Percentiles rank a stretch among this genome's conserved stretches.
Conservation (phyloP, 2,329 filamentous ascomycete species). For the Sporothrix inflata region DNA sequence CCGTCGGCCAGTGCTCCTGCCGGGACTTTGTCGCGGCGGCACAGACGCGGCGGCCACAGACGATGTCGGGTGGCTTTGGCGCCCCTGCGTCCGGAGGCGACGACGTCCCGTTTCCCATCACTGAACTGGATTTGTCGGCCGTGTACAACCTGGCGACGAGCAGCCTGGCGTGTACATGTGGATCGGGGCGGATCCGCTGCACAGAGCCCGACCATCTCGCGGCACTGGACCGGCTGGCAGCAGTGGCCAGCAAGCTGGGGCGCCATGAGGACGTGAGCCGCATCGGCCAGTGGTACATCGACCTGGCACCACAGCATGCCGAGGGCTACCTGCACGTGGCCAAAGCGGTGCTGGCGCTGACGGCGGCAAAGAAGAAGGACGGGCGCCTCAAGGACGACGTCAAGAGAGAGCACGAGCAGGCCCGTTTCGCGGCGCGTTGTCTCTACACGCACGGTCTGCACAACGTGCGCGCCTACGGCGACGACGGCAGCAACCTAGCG, state of each 20-base stretch:
- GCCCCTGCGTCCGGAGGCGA: neutral
- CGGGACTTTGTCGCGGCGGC: slow-evolving; percentile 33
- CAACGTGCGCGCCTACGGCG: slow-evolving; percentile 28
- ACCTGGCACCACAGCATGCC: slow-evolving; percentile 28
- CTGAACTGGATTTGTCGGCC: slow-evolving; percentile 30
- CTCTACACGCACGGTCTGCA: slow-evolving; percentile 33
- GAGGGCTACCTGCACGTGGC: slow-evolving; percentile 33
- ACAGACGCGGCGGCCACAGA: slow-evolving; percentile 21
- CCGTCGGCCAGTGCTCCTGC: slow-evolving; percentile 31
- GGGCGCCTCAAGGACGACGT: neutral
- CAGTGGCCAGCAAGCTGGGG: neutral
- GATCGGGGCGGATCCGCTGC: slow-evolving; percentile 31
- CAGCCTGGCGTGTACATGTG: slow-evolving; percentile 26
- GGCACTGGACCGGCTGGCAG: slow-evolving; percentile 25
- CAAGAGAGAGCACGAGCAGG: neutral
- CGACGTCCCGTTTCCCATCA: slow-evolving; percentile 11
- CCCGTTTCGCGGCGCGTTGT: slow-evolving; percentile 30
- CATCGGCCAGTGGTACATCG: slow-evolving; percentile 29
- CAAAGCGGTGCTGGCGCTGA: slow-evolving; percentile 21
- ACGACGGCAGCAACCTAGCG: neutral
- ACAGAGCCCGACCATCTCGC: slow-evolving; percentile 23
- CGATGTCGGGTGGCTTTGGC: neutral
- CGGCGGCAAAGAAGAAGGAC: neutral
- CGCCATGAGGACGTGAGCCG: neutral
- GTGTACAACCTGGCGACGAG: slow-evolving; percentile 27